phyloP scores from a whole-genome alignment of 2,329 filamentous ascomycete species.

The Bretziella fagacearum region DNA sequence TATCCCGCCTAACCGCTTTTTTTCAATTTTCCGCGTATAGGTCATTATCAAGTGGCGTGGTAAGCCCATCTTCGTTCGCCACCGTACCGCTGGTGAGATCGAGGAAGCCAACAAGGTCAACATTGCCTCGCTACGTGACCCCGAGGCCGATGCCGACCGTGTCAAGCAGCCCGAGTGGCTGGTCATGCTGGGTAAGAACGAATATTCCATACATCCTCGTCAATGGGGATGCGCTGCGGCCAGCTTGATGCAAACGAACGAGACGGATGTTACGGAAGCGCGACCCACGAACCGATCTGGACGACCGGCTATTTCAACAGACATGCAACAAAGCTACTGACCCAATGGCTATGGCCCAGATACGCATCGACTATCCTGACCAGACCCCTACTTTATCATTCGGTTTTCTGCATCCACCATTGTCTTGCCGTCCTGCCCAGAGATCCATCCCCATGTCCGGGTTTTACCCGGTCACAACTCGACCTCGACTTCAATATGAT shows the following conservation, averaged over 20 bases:
- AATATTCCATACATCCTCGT: constrained; percentile 8
- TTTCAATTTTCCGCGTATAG: constrained; percentile 27
- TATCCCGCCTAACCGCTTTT: constrained; percentile 3
- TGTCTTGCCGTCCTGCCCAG: not conserved
- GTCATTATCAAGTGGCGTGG: constrained; percentile 99
- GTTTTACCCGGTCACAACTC: not conserved
- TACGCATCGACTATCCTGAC: too few species aligned
- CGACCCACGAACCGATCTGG: too few species aligned
- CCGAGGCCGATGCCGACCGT: constrained; percentile 77
- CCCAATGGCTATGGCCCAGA: not conserved
- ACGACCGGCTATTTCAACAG: not conserved
- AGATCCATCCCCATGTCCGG: not conserved
- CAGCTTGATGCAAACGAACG: not conserved
- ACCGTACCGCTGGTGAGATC: constrained; percentile 88
- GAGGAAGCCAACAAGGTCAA: constrained; percentile 83
- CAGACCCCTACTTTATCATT: too few species aligned
- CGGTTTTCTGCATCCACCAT: not conserved
- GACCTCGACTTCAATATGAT: not conserved
- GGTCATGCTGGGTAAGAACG: constrained; percentile 72
- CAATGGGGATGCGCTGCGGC: not conserved
- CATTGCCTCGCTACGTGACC: constrained; percentile 71
- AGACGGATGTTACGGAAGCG: not conserved
- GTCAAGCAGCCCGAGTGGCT: constrained; percentile 98
- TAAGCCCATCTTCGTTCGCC: constrained; percentile 99
- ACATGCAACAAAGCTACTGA: not conserved